Conservation (phyloP, 2,329 filamentous ascomycete genomes). For the Sarocladium oryzae region DNA sequence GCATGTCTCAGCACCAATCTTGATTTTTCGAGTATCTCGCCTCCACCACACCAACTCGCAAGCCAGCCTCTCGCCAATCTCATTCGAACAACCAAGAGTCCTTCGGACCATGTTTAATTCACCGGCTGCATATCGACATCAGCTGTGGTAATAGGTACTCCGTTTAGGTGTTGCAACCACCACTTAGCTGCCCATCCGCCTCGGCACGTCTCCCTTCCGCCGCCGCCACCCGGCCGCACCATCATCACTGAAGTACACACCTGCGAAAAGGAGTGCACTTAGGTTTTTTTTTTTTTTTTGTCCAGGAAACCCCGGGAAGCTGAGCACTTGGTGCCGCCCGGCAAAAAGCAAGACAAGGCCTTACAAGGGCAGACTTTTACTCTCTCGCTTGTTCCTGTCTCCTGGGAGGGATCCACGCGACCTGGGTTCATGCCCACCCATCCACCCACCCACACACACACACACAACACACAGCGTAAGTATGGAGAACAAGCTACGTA, state of each 20-base stretch:
- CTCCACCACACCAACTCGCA: neutral
- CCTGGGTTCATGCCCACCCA: neutral
- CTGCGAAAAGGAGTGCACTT: neutral
- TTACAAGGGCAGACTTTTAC: neutral
- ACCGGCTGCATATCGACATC: slow-evolving; percentile 6
- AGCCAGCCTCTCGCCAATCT: slow-evolving; percentile 2
- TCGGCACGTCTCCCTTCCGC: neutral
- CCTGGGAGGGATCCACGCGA: neutral
- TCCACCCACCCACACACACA: too few relatives aligned
- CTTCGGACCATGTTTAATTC: slow-evolving; percentile 5
- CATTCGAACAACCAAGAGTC: neutral
- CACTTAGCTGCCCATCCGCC: neutral
- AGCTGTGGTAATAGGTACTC: slow-evolving; percentile 1
- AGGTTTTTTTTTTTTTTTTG: neutral
- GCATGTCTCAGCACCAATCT: slow-evolving; percentile 7
- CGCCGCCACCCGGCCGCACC: slow-evolving; percentile 4
- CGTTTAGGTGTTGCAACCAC: slow-evolving; percentile 1
- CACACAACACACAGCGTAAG: too few relatives aligned
- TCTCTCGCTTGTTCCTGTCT: neutral
- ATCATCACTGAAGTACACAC: neutral
- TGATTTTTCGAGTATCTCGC: neutral
- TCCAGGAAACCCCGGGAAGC: neutral
- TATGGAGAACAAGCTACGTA: too few relatives aligned
- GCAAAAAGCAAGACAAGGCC: slow-evolving; percentile 6
- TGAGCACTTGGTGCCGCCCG: neutral